Percentiles rank a stretch among this genome's conserved stretches.
phyloP scores from a whole-genome alignment of 805 yeast genomes.

The Wickerhamomyces hampshirensis region DNA sequence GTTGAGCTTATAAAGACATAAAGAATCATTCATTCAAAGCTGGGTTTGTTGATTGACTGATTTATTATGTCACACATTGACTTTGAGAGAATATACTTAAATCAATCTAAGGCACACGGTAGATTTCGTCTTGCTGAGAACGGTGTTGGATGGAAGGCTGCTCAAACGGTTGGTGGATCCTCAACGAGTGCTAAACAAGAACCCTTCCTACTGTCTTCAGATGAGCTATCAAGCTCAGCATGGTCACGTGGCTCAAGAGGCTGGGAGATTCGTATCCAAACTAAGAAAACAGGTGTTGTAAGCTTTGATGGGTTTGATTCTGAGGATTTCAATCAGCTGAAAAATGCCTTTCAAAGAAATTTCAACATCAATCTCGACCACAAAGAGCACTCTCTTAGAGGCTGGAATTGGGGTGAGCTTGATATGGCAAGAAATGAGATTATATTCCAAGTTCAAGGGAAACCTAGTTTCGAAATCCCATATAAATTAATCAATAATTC shows the following conservation, averaged over 20 bases:
- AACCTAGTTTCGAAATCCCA: conserved; percentile 90
- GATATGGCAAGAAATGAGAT: conserved; percentile 91
- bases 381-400: conserved; percentile 88
- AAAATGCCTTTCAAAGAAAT: conserved; percentile 76
- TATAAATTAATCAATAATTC: conserved; percentile 76
- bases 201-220: conserved; percentile 87
- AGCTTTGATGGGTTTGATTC: conserved; percentile 88
- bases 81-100: conserved; percentile 85
- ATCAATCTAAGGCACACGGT: conserved; percentile 80
- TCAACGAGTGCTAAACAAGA: conserved; percentile 39
- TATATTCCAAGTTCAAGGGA: conserved; percentile 77
- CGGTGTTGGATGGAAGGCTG: conserved; percentile 96
- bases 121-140: conserved; percentile 92
- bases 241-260: conserved; percentile 97
- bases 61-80: conserved; percentile 39
- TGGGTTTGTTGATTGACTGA: too few relatives aligned
- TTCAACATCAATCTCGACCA: conserved; percentile 72
- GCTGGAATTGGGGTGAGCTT: conserved; percentile 98
- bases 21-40: too few relatives aligned
- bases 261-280: conserved; percentile 81
- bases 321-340: conserved; percentile 75
- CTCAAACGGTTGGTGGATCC: conserved; percentile 40
- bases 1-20: too few relatives aligned
- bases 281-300: conserved; percentile 82
- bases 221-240: conserved; percentile 69